phyloP scores from a whole-genome alignment of 2,329 filamentous ascomycete genomes.

The Aureobasidium sp. region DNA sequence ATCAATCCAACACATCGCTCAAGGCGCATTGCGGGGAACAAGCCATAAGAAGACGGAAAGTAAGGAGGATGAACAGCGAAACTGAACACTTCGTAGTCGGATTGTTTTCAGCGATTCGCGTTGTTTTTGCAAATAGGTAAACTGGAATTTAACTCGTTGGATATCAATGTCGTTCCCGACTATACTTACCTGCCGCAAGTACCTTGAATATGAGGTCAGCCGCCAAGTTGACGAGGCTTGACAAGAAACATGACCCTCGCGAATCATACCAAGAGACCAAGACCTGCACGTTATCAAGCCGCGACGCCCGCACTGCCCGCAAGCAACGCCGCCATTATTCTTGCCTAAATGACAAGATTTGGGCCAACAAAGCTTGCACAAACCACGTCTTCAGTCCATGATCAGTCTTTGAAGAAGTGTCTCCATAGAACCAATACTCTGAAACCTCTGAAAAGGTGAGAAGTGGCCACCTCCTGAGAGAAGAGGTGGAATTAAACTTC shows the following conservation, averaged over 20 bases:
- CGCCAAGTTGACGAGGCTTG: slow-evolving; percentile 13
- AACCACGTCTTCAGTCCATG: not conserved
- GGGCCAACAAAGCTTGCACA: slow-evolving; percentile 5
- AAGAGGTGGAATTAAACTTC: slow-evolving; percentile 12
- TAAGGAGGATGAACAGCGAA: too few relatives aligned
- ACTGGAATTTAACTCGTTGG: not conserved
- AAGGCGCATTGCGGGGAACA: not conserved
- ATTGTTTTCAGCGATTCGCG: too few relatives aligned
- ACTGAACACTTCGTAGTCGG: not conserved
- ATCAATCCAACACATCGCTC: not conserved
- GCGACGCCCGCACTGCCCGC: slow-evolving; percentile 1
- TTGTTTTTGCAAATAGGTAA: too few relatives aligned
- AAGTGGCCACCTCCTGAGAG: not conserved
- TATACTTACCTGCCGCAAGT: not conserved
- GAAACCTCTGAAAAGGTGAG: not conserved
- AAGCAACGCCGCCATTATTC: not conserved
- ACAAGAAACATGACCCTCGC: not conserved
- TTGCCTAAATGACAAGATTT: slow-evolving; percentile 2
- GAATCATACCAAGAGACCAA: not conserved
- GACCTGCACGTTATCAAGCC: not conserved
- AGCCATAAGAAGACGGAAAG: not conserved
- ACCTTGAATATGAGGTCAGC: not conserved
- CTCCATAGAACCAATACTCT: too few relatives aligned
- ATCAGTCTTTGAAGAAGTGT: too few relatives aligned
- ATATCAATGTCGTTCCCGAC: not conserved